A percentile compares a stretch with the other conserved stretches of the same genome.
Conservation (phyloP, 352 stramenopile species). For the Pythium dissimile region DNA sequence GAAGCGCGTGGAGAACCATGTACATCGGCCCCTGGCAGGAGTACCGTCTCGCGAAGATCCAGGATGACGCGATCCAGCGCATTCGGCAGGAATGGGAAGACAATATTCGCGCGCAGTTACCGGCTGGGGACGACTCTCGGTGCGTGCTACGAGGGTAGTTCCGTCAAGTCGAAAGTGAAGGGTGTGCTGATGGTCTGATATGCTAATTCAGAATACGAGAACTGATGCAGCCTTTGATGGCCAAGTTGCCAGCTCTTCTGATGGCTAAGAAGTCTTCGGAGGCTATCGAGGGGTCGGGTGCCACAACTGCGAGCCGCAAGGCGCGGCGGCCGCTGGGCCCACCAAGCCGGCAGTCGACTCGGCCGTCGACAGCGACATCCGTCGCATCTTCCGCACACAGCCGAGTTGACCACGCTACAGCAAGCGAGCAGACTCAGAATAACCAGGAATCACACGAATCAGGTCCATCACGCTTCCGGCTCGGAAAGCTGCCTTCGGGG, state of each 20-base stretch:
- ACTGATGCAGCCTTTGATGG: slow-evolving; percentile 74
- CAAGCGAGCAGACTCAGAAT: neutral
- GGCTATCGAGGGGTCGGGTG: neutral
- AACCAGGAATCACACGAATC: slow-evolving; percentile 26
- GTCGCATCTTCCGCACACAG: slow-evolving; percentile 6
- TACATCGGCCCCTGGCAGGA: slow-evolving; percentile 86
- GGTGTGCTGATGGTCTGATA: neutral
- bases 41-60: slow-evolving; percentile 81
- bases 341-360: slow-evolving; percentile 9
- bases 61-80: slow-evolving; percentile 70
- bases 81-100: slow-evolving; percentile 63
- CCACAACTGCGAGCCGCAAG: slow-evolving; percentile 9
- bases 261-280: slow-evolving; percentile 38
- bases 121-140: slow-evolving; percentile 42
- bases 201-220: slow-evolving; percentile 52
- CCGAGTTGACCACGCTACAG: neutral
- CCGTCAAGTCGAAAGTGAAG: neutral
- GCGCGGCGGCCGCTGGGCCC: neutral
- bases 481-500: too few relatives aligned
- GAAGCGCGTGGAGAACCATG: slow-evolving; percentile 28
- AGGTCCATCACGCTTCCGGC: neutral
- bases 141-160: neutral
- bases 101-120: slow-evolving; percentile 50
- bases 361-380: slow-evolving; percentile 15
- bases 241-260: slow-evolving; percentile 66